Base-by-base conservation (phyloP, 495 filamentous ascomycete species). In the Staphylotrichum longicolle region DNA sequence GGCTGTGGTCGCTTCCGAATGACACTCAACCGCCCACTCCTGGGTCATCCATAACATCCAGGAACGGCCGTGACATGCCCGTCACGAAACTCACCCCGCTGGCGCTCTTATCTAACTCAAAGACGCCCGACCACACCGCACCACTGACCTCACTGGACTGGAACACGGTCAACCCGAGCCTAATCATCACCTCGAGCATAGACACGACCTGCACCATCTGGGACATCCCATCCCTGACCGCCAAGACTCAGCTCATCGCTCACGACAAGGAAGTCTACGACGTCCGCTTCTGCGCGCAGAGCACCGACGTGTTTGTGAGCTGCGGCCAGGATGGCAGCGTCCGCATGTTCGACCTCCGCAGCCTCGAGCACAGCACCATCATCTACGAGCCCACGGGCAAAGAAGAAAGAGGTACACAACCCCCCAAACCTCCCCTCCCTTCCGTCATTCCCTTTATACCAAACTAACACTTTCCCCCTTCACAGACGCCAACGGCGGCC, bases 181-280 rank as follows among this genome's bases (percentile, higher is more conserved):
- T 98, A 44, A 99, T 99, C 68, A 99, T 99, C 63, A 99, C 94
- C 0, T 96, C 91, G 3, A 97, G 93, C 72, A 99, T 99, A 63
- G 94, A 99, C 71, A 99, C 94, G 0, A 99, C 94, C 2, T 99
- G 94, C 76, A 99, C 94, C n/a, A 98, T 99, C 59, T 99, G 94
- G 94, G 94, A 99, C 68, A 99, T 99, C 35, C 94, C 94, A 3
- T 96, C 94, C 4, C 77, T 99, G 62, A 99, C 94, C 1, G 94
- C 94, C 12, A 99, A 99, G 75, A 99, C 94, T 3, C 94, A 99
- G 73, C 77, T 99, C 12, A 99, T 99, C 74, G 94, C 94, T 32
- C 94, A 99, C 68, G 94, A 99, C 75, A 98, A 97, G 73, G 94
- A 99, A 75, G 94, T 99, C 5, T 99, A 95, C 67, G 94, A 99